Base-by-base conservation (phyloP, 805 yeast genomes). In the Metschnikowia lochheadii region DNA sequence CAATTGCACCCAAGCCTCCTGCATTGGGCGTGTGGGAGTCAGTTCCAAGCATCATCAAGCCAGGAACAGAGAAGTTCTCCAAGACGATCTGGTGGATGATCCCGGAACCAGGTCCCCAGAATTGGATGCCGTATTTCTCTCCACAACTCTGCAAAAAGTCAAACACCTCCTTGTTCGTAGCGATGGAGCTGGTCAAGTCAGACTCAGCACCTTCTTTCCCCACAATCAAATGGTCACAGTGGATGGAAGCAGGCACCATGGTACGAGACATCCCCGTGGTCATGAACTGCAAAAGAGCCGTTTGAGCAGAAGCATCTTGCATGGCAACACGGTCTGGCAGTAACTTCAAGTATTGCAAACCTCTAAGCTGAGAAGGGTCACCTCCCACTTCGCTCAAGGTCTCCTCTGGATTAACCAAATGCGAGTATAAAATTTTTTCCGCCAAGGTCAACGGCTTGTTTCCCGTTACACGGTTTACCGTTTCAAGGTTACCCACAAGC, bases 271-370 rank as follows among this genome's bases (percentile, higher is more conserved):
- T 82, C 35, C 96, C 96, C 57, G 97, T 92, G 48, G 97, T 89
- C 96, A 94, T 94, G 76, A 94, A 94, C 74, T 94, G 99, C 61
- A 94, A 77, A 59, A 94, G 77, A n/a, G 99, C 99, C 89, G 92
- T 94, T 74, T 94, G 99, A 17, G 99, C 99, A 32, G 97, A 88
- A n/a, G 99, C 99, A 78, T 94, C 99, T 77, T 94, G 99, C 96
- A 95, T 92, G 26, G 99, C 99, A 44, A 94, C 98, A 68, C 99
- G 83, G 68, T 94, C 99, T 21, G 99, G 99, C 67, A 87, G 83
- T 62, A 94, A 80, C 76, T 94, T 94, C 68, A 94, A 80, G 73
- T 94, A 94, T 48, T 91, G 83, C 45, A 84, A 76, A 59, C 99
- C 99, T 73, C 99, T 83, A 56, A 85, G 72, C 58, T 80, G 78